Base-by-base conservation (phyloP, 345 rosid genomes). In the Heritiera littoralis region DNA sequence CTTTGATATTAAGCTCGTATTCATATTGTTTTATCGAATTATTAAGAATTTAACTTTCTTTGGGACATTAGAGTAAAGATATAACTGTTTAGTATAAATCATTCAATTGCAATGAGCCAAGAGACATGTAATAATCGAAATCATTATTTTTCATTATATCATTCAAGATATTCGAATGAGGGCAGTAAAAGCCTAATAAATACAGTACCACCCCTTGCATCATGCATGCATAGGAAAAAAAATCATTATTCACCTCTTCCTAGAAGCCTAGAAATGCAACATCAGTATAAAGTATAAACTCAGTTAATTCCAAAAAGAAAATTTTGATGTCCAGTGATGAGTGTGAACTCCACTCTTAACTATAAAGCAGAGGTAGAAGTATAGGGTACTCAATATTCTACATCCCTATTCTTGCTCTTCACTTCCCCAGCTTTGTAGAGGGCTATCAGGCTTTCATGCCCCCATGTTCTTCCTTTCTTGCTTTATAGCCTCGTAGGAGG, bases 401-500 rank as follows among this genome's bases (percentile, higher is more conserved):
- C 67, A 75, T 23, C 20, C 43, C 51, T 4, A n/a, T 55, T 35
- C 41, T 17, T 51, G 58, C 38, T 43, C 58, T 43, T 66, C 46
- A 35, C 58, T 45, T 45, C 40, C 55, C 52, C 18, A 3, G 48
- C 8, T 43, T 7, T 28, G 7, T 28, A 41, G 38, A 30, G 58
- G 35, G 65, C 6, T 40, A 56, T 54, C 0, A 20, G 9, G 23
- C 14, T 45, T 64, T 85, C 81, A 86, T 66, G 41, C 80, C 75
- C 79, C 80, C 83, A 41, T 83, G 75, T 87, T 83, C 83, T 88
- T 87, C 70, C 94, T 88, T 84, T 95, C 97, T 74, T 85, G 78
- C 84, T 92, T 93, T 71, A 93, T 90, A 75, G 98, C 95, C 85
- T 95, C 99, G 49, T 95, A 95, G 7, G 99, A 95, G 65, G 70